Conservation (phyloP, 352 stramenopile genomes). For the Blastocystis sp. region DNA sequence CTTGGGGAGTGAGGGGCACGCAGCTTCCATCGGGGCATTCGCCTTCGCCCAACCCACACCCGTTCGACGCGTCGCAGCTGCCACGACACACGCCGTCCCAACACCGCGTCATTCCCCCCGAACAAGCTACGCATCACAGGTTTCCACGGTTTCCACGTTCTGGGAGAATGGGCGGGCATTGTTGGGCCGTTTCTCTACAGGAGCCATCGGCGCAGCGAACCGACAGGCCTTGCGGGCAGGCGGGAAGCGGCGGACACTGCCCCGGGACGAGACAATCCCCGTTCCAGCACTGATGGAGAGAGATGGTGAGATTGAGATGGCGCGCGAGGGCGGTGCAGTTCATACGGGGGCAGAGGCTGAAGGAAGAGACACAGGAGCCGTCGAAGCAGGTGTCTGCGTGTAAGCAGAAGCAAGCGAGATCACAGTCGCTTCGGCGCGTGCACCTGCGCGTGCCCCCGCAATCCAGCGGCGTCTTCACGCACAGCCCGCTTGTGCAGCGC, state of each 20-base stretch:
- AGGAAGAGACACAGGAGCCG: slow-evolving; percentile 18
- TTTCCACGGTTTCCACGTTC: background rate
- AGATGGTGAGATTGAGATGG: background rate
- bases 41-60: slow-evolving; percentile 38
- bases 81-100: slow-evolving; percentile 4
- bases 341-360: background rate
- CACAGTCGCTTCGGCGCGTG: slow-evolving; percentile 11
- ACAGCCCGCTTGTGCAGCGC: slow-evolving; percentile 6
- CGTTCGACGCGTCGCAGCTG: background rate
- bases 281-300: slow-evolving; percentile 41
- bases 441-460: background rate
- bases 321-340: background rate
- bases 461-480: background rate
- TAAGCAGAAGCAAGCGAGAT: background rate
- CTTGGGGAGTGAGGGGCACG: background rate
- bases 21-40: slow-evolving; percentile 31
- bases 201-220: slow-evolving; percentile 33
- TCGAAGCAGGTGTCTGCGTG: slow-evolving; percentile 39
- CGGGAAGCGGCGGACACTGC: slow-evolving; percentile 15
- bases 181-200: background rate
- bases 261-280: slow-evolving; percentile 36
- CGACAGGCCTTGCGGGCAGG: background rate
- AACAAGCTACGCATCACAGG: background rate
- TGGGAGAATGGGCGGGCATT: background rate
- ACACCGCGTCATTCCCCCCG: slow-evolving; percentile 1